These are phyloP conservation scores for Pachysolen tannophilus DNA, from an alignment of 805 yeast genomes.

Conservation along the genomic window DNA sequence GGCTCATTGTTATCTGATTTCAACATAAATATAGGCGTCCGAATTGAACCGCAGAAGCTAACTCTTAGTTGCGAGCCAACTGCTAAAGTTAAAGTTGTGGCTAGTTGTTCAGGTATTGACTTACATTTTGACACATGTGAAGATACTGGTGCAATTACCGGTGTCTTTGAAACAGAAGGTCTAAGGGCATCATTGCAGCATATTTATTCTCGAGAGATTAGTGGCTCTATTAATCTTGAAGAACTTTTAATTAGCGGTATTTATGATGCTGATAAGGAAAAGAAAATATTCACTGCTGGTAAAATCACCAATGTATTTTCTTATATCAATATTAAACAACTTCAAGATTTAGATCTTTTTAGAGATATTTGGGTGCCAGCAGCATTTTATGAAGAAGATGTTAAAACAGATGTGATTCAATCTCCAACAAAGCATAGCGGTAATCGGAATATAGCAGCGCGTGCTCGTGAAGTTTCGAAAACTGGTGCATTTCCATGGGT, in stretches of 20 bases:
- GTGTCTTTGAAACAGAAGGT: constrained; percentile 41
- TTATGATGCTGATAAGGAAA: constrained; percentile 31
- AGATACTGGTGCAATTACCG: constrained; percentile 29
- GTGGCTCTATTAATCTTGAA: constrained; percentile 56
- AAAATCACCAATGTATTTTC: constrained; percentile 47
- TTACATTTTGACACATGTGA: constrained; percentile 47
- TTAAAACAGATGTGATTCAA: background rate
- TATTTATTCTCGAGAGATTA: constrained; percentile 80
- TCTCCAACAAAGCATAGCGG: background rate
- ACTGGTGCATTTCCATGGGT: constrained; percentile 72
- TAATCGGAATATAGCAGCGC: constrained; percentile 30
- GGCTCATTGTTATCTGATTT: constrained; percentile 42
- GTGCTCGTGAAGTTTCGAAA: constrained; percentile 49
- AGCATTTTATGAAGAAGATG: constrained; percentile 21
- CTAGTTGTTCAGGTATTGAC: constrained; percentile 63
- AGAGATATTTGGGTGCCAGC: constrained; percentile 73
- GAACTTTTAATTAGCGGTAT: constrained; percentile 41
- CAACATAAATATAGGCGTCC: constrained; percentile 55
- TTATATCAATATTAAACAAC: constrained; percentile 71
- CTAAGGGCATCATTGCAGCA: constrained; percentile 76
- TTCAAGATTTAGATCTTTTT: constrained; percentile 80
- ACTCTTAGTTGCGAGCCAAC: constrained; percentile 87
- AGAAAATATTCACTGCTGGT: constrained; percentile 41
- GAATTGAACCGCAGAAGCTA: constrained; percentile 65
- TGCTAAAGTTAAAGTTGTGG: constrained; percentile 84